Evolutionary conservation across 768 basidiomycete species (phyloP), one percentile per base, ranked within the genome.

Genomic region (Mycena maculata): DNA sequence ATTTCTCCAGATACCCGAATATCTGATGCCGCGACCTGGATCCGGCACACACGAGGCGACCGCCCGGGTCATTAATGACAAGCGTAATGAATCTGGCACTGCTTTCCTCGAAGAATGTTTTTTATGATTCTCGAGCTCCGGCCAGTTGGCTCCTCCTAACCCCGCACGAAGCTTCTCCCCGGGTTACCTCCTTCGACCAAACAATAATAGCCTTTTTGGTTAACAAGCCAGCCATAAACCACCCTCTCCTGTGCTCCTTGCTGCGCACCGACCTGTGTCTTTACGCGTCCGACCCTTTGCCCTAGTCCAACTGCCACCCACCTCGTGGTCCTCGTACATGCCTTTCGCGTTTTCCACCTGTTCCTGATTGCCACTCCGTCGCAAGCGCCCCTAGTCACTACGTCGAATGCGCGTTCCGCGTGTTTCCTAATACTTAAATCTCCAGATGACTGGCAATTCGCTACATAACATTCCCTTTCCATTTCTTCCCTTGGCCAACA

Each of bases 291-390:
- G 70, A 57, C 65, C 75, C 80, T 76, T 74, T 71, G 71, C 72
- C 77, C 75, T 72, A 68, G 57, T 55, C 44, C 59, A 77, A 79
- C 80, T 77, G 78, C 77, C 77, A 80, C 74, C 75, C 75, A 79
- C 86, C 86, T 82, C 87, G 86, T 87, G 85, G 75, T 72, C 76
- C 74, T 75, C 75, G n/a, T 84, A 82, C 85, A 86, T 85, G 85
- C 81, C 76, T 78, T 78, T 77, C 80, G 80, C 81, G 80, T 84
- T 83, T 76, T 75, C 68, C 72, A 72, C 74, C 69, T 63, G 71
- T 80, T 78, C 82, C 82, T 84, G 82, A 82, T 74, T 70, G 72
- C 76, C 79, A 81, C 77, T 80, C 81, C 69, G 68, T 56, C 71
- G 44, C 60, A 64, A 68, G 71, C 72, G 73, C 78, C 59, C 45